These are phyloP conservation scores for Verruconis gallopava DNA, from an alignment of 2,329 filamentous ascomycete genomes.

Conservation along the genomic window DNA sequence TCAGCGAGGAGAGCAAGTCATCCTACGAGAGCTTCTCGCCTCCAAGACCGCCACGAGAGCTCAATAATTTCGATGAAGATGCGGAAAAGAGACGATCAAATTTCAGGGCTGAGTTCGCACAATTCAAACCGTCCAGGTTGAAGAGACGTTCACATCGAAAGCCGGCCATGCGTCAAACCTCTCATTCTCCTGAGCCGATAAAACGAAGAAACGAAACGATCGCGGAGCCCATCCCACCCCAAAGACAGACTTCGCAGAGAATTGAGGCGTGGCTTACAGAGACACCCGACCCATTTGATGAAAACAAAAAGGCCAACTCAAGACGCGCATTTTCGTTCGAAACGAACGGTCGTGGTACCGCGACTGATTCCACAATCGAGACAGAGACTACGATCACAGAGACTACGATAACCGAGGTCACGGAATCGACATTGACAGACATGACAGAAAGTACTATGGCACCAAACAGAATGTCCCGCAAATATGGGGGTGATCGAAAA, in stretches of 20 bases:
- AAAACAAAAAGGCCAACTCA: constrained; percentile 21
- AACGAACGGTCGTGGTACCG: constrained; percentile 15
- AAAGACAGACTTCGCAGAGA: constrained; percentile 1
- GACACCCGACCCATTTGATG: constrained; percentile 40
- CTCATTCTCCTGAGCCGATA: constrained; percentile 1
- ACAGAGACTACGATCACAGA: constrained; percentile 5
- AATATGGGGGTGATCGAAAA: neutral
- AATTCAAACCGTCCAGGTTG: neutral
- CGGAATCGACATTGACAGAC: neutral
- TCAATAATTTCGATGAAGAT: constrained; percentile 7
- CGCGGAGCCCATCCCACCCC: neutral
- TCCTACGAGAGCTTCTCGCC: neutral
- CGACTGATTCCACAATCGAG: neutral
- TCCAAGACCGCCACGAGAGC: constrained; percentile 2
- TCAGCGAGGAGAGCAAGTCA: neutral
- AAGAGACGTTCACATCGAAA: constrained; percentile 5
- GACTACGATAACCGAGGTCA: neutral
- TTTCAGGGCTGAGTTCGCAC: constrained; percentile 2
- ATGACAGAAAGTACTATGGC: neutral
- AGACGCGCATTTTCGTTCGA: constrained; percentile 15
- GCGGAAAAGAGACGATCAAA: constrained; percentile 3
- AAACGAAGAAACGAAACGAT: neutral
- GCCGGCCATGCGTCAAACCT: neutral
- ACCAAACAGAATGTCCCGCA: neutral
- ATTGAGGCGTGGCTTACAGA: constrained; percentile 49